Base-by-base conservation (phyloP, 768 basidiomycete genomes). In the Lactarius sp. region DNA sequence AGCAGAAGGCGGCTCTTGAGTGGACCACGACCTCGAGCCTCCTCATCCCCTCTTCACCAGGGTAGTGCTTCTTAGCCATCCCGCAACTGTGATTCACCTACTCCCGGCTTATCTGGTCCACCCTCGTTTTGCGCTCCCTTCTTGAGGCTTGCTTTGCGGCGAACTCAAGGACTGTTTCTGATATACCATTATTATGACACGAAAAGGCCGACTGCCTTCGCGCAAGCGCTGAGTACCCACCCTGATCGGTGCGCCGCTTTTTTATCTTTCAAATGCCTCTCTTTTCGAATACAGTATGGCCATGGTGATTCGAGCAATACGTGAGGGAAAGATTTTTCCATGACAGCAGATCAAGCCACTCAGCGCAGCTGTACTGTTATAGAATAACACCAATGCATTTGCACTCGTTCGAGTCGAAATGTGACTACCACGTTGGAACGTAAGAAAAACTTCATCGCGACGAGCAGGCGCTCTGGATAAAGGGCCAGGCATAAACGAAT, bases 81-180 rank as follows among this genome's bases (percentile, higher is more conserved):
- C 22, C 57, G 57, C 20, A 59, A 49, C 52, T 18, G 27, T 36
- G 62, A 59, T 6, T 46, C 57, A 14, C 49, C 57, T 12, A 47
- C 42, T 4, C 56, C 27, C 27, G 27, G 27, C 27, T 27, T 2
- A 2, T 27, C 27, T 27, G 27, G 2, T 27, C 27, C 27, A 27
- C 27, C 53, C 4, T 20, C 61, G 14, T 89, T 90, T 77, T 82
- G 88, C 31, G 76, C 82, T 0, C 85, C 88, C 1, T 88, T 88
- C 75, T 81, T 88, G 58, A 81, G 85, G 4, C 88, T 87, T 0
- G 80, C 86, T 1, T 86, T 85, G 0, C 80, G 87, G n/a, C n/a
- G 86, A 0, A 49, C 13, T 6, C 18, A 13, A 36, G 41, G 41
- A 52, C 18, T 37, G 14, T 37, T 27, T 39, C 39, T 7, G 52